Evolutionary conservation across 768 basidiomycete species (phyloP), one percentile per base, ranked within the genome.

Genomic region (Kwoniella shandongensis): DNA sequence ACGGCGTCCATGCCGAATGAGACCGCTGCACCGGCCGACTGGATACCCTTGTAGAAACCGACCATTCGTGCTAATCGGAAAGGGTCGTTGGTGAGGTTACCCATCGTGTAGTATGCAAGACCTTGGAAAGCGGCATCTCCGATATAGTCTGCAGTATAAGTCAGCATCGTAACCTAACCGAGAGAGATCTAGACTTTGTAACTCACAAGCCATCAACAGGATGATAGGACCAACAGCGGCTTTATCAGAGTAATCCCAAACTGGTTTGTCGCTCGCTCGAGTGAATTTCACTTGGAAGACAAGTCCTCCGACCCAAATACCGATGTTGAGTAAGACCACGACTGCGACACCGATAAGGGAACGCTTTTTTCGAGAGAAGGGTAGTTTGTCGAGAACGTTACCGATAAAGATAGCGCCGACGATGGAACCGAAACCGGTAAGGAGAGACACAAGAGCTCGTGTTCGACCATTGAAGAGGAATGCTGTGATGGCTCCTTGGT

Each of bases 1-100:
- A 78, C 78, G 1, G 80, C 80, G 66, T 81, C 80, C 79, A 81
- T 80, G 25, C 80, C 80, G 62, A 77, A 81, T 29, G 72, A 75
- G 44, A 78, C 78, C 13, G 80, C 80, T 17, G 65, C 55, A 20
- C 80, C 80, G 40, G 71, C 71, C 25, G 67, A 69, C 39, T 73
- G 71, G 29, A 65, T 65, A 35, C 78, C 79, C 72, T 80, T 81
- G 77, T 80, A 81, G 53, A 79, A 72, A 1, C 81, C 81, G 2
- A 80, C 78, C 62, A 73, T 79, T 18, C 80, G 76, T 51, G 81
- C 80, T 44, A 81, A 78, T 36, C 61, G 75, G 72, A 79, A 81
- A 5, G 79, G 79, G 68, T 80, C 79, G 72, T 81, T 80, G n/a
- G 80, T 72, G 54, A 81, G 68, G 25, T 79, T 76, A 26, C 75